Conservation (phyloP, 148 eudicot species). For the Rhododendron vialii region DNA sequence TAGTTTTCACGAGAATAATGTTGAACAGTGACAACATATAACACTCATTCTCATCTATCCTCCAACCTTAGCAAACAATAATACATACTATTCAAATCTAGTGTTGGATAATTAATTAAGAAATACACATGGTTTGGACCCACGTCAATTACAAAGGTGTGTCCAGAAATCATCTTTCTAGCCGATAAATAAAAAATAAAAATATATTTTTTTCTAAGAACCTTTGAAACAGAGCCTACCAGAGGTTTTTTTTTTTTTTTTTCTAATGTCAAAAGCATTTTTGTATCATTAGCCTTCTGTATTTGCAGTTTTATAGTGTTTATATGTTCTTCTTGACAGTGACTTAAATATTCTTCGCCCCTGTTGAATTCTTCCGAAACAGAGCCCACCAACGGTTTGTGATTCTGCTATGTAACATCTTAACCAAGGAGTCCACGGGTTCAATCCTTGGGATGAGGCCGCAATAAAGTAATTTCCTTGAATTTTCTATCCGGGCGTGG, state of each 20-base stretch:
- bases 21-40: background rate
- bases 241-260: background rate
- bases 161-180: background rate
- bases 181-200: too few species aligned
- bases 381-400: background rate
- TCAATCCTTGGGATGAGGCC: too few species aligned
- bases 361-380: background rate
- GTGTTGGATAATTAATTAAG: background rate
- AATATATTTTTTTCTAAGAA: too few species aligned
- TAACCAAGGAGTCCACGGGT: too few species aligned
- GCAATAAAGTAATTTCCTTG: too few species aligned
- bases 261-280: background rate
- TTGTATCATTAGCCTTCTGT: background rate
- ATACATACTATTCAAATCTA: background rate
- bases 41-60: background rate
- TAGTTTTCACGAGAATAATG: background rate
- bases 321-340: background rate
- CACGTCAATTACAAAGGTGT: background rate
- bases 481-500: too few species aligned
- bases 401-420: background rate
- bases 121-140: background rate
- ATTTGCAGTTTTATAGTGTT: background rate
- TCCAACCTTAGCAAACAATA: too few species aligned
- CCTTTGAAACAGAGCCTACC: background rate
- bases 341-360: background rate